Conservation (phyloP, 1,284 basidiomycete species). For the Spongiforma sp. region DNA sequence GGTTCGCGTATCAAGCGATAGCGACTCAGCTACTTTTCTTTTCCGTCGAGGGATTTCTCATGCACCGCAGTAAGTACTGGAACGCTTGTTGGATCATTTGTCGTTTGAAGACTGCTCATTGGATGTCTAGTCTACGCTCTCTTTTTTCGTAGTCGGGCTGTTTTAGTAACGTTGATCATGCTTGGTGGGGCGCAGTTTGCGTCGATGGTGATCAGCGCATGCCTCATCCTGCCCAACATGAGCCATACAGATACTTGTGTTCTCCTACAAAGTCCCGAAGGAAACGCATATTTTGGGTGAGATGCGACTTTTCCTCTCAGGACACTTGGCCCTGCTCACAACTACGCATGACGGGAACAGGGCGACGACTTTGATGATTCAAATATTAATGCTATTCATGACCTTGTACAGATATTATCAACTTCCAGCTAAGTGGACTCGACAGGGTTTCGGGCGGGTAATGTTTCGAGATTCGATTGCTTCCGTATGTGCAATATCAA, state of each 20-base stretch:
- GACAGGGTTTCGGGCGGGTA: background rate
- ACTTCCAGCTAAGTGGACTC: constrained; percentile 9
- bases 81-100: too few species aligned
- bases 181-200: constrained; percentile 6
- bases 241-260: constrained; percentile 13
- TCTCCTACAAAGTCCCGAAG: constrained; percentile 6
- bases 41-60: constrained; percentile 8
- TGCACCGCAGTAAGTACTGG: constrained; percentile 14
- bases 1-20: constrained; percentile 18
- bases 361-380: constrained; percentile 14
- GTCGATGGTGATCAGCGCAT: constrained; percentile 18
- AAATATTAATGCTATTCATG: constrained; percentile 15
- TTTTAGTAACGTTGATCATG: constrained; percentile 8
- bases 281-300: constrained; percentile 16
- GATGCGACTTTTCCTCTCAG: background rate
- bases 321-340: background rate
- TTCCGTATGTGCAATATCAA: constrained; percentile 3
- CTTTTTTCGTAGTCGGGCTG: constrained; percentile 10
- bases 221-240: constrained; percentile 1
- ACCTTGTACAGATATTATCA: constrained; percentile 7
- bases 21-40: constrained; percentile 15
- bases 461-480: constrained; percentile 14
- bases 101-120: background rate
- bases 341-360: constrained; percentile 1
- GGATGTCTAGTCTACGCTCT: constrained; percentile 14